Evolutionary conservation across 306 rosid species (phyloP), one percentile per base, ranked within the genome.

Genomic region (Castanospermum australe): DNA sequence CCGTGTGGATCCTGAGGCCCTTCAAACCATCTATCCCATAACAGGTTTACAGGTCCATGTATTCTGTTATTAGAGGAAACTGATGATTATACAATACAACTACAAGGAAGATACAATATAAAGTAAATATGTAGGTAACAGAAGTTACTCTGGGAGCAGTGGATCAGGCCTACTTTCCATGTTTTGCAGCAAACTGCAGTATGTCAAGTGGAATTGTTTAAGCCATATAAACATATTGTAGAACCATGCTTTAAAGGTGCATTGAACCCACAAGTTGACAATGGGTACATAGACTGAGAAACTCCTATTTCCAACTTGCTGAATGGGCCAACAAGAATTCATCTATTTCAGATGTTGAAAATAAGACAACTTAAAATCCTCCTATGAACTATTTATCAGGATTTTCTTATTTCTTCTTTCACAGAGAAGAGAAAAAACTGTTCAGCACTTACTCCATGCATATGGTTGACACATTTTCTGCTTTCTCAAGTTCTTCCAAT

Each of bases 1-100:
- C 81, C 79, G 76, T 77, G 92, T 48, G 89, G 69, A 62, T 87
- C 89, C 68, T 87, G 91, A 51, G 96, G 86, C 51, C 96, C 94
- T 81, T 93, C 98, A 75, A 91, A 93, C 98, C 98, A 93, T 81
- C 88, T 86, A 87, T 91, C 89, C 97, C 97, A 93, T 67, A 63
- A 60, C 36, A 82, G 82, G 71, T 80, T 88, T 85, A 85, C 51
- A 18, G 93, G 91, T 41, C 93, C 97, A 81, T 24, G 87, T 67
- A 83, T 83, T 79, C 96, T 93, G 89, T 75, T 66, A 76, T 71
- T 28, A 44, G 30, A 80, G 55, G 30, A 73, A 45, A 24, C 38
- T 30, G 44, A 65, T 74, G 62, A 84, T 36, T 41, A 79, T 51
- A 47, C 75, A 38, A 68, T 45, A 32, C 9, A 32, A 48, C 24